phyloP scores from a whole-genome alignment of 495 filamentous ascomycete species.

The Xylaria scruposa region DNA sequence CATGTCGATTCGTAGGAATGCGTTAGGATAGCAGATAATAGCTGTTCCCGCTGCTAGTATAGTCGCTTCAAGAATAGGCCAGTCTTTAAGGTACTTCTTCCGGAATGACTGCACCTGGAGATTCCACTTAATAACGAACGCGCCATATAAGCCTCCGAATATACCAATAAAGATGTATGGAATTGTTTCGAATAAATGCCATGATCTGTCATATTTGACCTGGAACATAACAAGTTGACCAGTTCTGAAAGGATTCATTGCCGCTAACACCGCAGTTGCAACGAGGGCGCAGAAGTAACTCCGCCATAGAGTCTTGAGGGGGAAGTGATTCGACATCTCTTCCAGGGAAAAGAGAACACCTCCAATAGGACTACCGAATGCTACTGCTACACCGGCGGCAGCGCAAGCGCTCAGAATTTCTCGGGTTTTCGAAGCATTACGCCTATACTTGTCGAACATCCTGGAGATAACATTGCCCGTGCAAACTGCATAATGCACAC shows the following conservation, averaged over 20 bases:
- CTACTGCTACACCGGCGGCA: constrained; percentile 93
- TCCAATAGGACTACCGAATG: constrained; percentile 96
- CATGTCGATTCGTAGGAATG: constrained; percentile 97
- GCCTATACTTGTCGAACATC: constrained; percentile 90
- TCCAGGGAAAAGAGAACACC: constrained; percentile 96
- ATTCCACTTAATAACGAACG: constrained; percentile 99
- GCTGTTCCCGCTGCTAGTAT: constrained; percentile 84
- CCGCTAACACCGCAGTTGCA: constrained; percentile 90
- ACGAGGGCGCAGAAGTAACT: constrained; percentile 98
- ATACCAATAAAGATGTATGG: constrained; percentile 92
- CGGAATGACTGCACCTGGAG: constrained; percentile 88
- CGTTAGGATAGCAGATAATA: constrained; percentile 93
- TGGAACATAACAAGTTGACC: constrained; percentile 99
- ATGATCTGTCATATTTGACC: constrained; percentile 91
- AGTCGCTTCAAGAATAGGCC: constrained; percentile 87
- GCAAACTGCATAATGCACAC: constrained; percentile 97
- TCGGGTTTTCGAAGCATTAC: constrained; percentile 91
- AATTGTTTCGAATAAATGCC: constrained; percentile 96
- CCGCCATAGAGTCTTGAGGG: constrained; percentile 96
- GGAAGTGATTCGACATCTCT: constrained; percentile 99
- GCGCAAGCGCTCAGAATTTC: constrained; percentile 95
- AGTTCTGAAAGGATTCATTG: constrained; percentile 97
- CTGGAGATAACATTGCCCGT: constrained; percentile 96
- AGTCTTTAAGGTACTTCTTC: constrained; percentile 88
- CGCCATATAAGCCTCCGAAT: constrained; percentile 94